A percentile compares a stretch with the other conserved stretches of the same genome.
Evolutionary conservation across 2,329 filamentous ascomycete species (phyloP).

Genomic region (Talaromyces sp.): DNA sequence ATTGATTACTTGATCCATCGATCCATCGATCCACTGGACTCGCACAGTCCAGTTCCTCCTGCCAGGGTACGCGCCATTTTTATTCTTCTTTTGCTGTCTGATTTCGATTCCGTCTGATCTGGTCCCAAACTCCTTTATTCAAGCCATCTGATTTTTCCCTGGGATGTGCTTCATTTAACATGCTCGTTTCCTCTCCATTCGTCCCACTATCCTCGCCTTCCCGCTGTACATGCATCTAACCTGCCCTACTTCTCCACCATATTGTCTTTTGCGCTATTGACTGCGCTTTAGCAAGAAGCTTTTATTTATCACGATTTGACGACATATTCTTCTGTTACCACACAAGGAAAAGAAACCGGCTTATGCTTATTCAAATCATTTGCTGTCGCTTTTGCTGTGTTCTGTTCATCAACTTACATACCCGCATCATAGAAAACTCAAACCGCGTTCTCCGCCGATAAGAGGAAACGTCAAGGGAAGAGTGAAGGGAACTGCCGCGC

Average conservation of each 20-base stretch:
- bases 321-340: background rate
- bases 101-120: constrained; percentile 24
- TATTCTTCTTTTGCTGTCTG: constrained; percentile 17
- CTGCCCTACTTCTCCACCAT: constrained; percentile 20
- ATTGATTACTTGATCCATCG: constrained; percentile 16
- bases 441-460: constrained; percentile 5
- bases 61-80: constrained; percentile 13
- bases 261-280: constrained; percentile 26
- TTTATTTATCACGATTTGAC: background rate
- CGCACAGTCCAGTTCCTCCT: constrained; percentile 10
- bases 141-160: constrained; percentile 15
- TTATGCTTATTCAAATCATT: background rate
- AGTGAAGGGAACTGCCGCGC: constrained; percentile 4
- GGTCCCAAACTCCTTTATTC: constrained; percentile 14
- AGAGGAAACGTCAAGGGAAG: background rate
- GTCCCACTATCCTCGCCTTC: constrained; percentile 17
- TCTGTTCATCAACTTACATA: constrained; percentile 21
- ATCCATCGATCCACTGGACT: constrained; percentile 19
- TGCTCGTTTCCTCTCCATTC: constrained; percentile 19
- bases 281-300: constrained; percentile 2
- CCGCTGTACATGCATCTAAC: constrained; percentile 20
- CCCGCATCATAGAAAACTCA: constrained; percentile 9
- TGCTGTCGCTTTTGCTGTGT: background rate
- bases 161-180: constrained; percentile 16
- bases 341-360: background rate